Base-by-base conservation (phyloP, 176 grass and related monocot species). In the Triticum timopheevii region DNA sequence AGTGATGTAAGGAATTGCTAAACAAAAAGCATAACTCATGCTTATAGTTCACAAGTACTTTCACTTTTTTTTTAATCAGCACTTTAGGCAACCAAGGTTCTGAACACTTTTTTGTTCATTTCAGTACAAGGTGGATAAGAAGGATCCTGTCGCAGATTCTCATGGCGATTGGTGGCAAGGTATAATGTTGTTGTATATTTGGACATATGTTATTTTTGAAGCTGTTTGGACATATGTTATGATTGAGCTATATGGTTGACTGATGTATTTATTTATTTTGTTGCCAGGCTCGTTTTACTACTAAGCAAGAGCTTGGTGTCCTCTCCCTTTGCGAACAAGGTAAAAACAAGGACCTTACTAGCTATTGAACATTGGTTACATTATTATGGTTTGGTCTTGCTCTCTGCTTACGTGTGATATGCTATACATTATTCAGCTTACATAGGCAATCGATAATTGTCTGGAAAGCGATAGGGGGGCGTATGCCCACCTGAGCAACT, bases 131-230 rank as follows among this genome's bases (percentile, higher is more conserved):
- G 87, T 13, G 34, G 89, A 90, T 79, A 83, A 83, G 56, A 90
- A 94, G 63, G 94, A 94, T 64, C 90, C 86, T 19, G 79, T 81
- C 9, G 33, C 56, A 61, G 97, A 93, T 86, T 96, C 92, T 74
- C 93, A 95, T 85, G 97, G 97, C 7, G 91, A 98, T 81, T 96
- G 97, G 97, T 96, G 97, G 94, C 97, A 96, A 98, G 97, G 94
- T 98, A 96, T 82, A 65, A 6, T 12, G 11, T 28, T 17, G 64
- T 58, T 66, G 13, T 80, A 36, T 80, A 61, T 42, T 36, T n/a
- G 52, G 64, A 70, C 4, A 24, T 8, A 73, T 39, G 36, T 73
- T 74, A 77, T 83, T 31, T 31, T 31, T 31, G 31, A 31, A 31
- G 31, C 31, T 31, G 31, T 42, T 36, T n/a, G 52, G 64, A 70